Conservation (phyloP, 495 filamentous ascomycete species). For the Hamigera avellanea region DNA sequence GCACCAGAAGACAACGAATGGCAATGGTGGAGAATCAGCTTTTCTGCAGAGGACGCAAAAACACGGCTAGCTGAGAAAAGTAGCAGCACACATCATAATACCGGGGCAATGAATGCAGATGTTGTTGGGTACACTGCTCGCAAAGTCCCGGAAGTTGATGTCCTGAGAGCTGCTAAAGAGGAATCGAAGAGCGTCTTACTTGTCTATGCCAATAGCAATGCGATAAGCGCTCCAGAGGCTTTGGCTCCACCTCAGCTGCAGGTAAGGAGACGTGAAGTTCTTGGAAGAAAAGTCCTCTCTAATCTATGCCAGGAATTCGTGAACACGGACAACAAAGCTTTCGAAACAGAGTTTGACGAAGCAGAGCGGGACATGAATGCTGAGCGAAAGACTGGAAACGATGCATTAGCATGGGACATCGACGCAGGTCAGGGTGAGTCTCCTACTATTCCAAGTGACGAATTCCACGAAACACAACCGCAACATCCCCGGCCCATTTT, state of each 20-base stretch:
- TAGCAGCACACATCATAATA: constrained; percentile 3
- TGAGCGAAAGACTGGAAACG: not conserved
- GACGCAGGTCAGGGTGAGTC: not conserved
- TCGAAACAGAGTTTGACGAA: constrained; percentile 28
- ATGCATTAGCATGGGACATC: not conserved
- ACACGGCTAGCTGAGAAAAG: constrained; percentile 21
- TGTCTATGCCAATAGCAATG: constrained; percentile 40
- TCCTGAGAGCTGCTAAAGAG: constrained; percentile 40
- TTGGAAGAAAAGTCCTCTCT: not conserved
- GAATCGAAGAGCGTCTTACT: constrained; percentile 35
- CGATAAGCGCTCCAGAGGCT: constrained; percentile 20
- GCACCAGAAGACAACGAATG: constrained; percentile 14
- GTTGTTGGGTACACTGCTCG: constrained; percentile 31
- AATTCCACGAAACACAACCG: not conserved
- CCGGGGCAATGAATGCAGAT: constrained; percentile 19
- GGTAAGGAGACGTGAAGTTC: constrained; percentile 14
- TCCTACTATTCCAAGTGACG: not conserved
- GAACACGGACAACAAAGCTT: constrained; percentile 33
- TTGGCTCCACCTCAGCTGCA: constrained; percentile 26
- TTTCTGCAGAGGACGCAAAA: constrained; percentile 36
- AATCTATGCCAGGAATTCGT: constrained; percentile 31
- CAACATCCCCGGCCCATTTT: not conserved
- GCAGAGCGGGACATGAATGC: too few relatives aligned
- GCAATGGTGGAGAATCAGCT: constrained; percentile 48
- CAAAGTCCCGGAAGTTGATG: constrained; percentile 38